phyloP scores from a whole-genome alignment of 75 land plant species.

The Ceratopteris richardii region DNA sequence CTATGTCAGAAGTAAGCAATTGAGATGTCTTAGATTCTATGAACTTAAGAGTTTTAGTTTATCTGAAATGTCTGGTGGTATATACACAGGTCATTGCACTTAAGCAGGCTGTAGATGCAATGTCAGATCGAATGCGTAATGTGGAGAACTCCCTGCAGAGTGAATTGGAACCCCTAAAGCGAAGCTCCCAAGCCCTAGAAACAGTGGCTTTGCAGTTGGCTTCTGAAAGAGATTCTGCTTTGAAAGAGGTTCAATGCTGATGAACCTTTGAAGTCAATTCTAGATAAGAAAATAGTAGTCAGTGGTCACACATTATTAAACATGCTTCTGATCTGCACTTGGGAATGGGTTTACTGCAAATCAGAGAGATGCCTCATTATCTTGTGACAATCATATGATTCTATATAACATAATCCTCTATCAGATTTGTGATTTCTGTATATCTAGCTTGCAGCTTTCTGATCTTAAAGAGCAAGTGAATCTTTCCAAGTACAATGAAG shows the following conservation, averaged over 20 bases:
- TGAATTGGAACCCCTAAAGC: constrained; percentile 11
- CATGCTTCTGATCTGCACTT: too few species aligned
- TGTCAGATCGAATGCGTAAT: constrained; percentile 8
- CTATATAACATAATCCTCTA: too few species aligned
- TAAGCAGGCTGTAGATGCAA: constrained; percentile 14
- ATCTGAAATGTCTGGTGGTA: too few species aligned
- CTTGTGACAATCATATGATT: too few species aligned
- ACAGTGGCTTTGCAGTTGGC: constrained; percentile 19
- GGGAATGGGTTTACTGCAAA: too few species aligned
- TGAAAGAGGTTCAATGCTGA: constrained; percentile 7
- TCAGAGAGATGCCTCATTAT: too few species aligned
- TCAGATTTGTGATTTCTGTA: too few species aligned
- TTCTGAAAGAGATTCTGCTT: constrained; percentile 13
- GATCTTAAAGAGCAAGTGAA: neutral
- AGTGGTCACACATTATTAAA: too few species aligned
- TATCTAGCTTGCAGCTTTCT: constrained; percentile 1
- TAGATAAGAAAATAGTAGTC: too few species aligned
- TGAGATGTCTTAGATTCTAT: too few species aligned
- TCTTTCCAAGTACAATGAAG: neutral
- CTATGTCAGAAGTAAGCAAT: constrained; percentile 10
- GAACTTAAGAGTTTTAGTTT: too few species aligned
- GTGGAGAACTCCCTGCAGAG: constrained; percentile 11
- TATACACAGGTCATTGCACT: constrained; percentile 1
- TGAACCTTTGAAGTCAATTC: too few species aligned
- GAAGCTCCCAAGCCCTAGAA: constrained; percentile 13